Conservation (phyloP, 2,329 filamentous ascomycete species). For the Hymenoscyphus albidus region DNA sequence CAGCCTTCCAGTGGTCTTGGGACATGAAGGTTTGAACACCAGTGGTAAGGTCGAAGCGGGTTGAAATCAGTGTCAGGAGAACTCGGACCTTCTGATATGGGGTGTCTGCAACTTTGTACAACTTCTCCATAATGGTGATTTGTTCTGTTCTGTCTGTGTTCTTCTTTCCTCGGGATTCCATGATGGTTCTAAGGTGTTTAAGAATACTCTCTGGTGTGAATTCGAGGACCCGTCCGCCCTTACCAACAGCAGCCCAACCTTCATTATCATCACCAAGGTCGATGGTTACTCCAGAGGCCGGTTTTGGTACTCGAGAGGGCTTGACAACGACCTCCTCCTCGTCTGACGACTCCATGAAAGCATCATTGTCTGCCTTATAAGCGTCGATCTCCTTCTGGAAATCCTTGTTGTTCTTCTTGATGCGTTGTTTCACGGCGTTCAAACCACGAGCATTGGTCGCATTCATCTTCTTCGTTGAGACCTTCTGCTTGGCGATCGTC, state of each 20-base stretch:
- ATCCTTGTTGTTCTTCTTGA: constrained; percentile 98
- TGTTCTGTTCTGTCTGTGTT: constrained; percentile 95
- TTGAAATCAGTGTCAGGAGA: constrained; percentile 85
- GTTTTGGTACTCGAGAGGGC: constrained; percentile 51
- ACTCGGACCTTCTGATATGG: constrained; percentile 95
- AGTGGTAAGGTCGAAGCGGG: constrained; percentile 86
- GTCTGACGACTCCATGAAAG: constrained; percentile 80
- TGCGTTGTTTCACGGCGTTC: constrained; percentile 95
- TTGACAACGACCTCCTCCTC: constrained; percentile 60
- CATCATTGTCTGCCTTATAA: constrained; percentile 81
- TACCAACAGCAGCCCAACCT: constrained; percentile 84
- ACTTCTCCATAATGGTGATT: constrained; percentile 96
- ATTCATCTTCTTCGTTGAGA: constrained; percentile 97
- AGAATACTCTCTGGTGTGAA: constrained; percentile 98
- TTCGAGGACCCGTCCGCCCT: constrained; percentile 80
- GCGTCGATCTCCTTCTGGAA: constrained; percentile 82
- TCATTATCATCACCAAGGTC: constrained; percentile 68
- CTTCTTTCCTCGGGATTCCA: constrained; percentile 97
- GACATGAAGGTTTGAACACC: constrained; percentile 81
- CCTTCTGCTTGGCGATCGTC: constrained; percentile 91
- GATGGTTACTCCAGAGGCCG: constrained; percentile 46
- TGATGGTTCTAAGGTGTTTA: constrained; percentile 88
- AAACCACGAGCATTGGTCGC: constrained; percentile 89
- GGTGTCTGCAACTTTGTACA: constrained; percentile 80
- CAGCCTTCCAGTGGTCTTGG: constrained; percentile 93